phyloP scores from a whole-genome alignment of 352 stramenopile species.

The Globisporangium alternatum region DNA sequence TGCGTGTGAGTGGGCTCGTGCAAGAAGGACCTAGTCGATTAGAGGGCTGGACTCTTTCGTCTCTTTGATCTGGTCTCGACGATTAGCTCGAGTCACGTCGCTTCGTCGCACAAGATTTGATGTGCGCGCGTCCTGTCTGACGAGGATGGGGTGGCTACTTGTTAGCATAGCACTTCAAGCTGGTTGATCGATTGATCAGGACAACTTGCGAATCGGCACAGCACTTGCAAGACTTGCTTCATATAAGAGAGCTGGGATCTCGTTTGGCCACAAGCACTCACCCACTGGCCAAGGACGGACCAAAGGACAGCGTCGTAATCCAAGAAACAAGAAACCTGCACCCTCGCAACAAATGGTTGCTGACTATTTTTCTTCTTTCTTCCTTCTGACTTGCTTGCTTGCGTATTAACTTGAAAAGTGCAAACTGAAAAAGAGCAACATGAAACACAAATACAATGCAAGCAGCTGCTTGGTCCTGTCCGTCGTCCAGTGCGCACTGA shows the following conservation, averaged over 20 bases:
- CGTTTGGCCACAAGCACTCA: no score
- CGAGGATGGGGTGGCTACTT: neutral
- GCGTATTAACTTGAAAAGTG: no score
- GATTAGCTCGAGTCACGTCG: neutral
- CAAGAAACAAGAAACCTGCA: no score
- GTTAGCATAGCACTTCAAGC: neutral
- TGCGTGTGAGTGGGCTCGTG: no score
- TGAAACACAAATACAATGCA: neutral
- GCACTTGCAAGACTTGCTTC: no score
- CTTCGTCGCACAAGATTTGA: neutral
- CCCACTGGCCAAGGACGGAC: no score
- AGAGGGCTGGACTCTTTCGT: neutral
- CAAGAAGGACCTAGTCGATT: neutral
- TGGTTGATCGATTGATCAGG: neutral
- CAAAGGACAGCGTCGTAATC: no score
- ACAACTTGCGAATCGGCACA: neutral
- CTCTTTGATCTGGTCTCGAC: neutral
- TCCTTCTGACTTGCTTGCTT: no score
- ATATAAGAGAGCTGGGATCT: no score
- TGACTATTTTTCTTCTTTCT: no score
- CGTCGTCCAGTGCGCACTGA: neutral
- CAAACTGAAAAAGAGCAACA: no score
- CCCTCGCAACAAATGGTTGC: no score
- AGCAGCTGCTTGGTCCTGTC: conserved; percentile 1
- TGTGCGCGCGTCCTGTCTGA: neutral